These are phyloP conservation scores for Oemleria cerasiformis DNA, from an alignment of 306 rosid genomes.

Conservation along the genomic window DNA sequence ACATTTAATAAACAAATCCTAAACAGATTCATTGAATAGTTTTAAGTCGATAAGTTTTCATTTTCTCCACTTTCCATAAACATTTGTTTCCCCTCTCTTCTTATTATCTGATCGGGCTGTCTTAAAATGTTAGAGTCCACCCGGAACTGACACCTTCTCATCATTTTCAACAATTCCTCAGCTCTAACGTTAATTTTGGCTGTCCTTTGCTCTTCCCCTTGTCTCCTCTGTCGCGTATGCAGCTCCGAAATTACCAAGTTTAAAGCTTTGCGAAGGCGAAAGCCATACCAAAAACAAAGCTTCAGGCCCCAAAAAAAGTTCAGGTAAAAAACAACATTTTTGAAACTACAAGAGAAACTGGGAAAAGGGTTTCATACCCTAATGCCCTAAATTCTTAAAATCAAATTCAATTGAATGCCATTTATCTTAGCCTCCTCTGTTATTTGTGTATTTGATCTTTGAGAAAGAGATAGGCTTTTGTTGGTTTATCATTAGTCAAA, in stretches of 20 bases:
- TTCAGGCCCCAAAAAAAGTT: constrained; percentile 14
- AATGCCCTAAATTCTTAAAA: constrained; percentile 8
- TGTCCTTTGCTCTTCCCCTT: constrained; percentile 18
- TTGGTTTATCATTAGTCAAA: constrained; percentile 19
- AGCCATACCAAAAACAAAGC: not conserved
- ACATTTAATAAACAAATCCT: not conserved
- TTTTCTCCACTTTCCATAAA: not conserved
- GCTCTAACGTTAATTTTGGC: constrained; percentile 19
- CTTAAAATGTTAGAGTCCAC: not conserved
- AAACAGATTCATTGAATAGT: not conserved
- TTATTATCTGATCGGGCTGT: not conserved
- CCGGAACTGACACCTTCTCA: constrained; percentile 4
- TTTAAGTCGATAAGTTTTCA: not conserved
- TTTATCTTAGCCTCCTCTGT: not conserved
- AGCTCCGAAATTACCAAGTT: constrained; percentile 5
- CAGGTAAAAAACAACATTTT: constrained; percentile 31
- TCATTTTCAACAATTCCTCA: not conserved
- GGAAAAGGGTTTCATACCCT: constrained; percentile 23
- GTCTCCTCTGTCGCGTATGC: constrained; percentile 13
- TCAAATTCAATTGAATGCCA: not conserved
- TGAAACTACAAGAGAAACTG: constrained; percentile 7
- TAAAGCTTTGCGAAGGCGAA: constrained; percentile 20
- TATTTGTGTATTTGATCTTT: constrained; percentile 11
- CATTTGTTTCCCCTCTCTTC: not conserved
- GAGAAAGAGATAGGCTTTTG: constrained; percentile 3